Conservation (phyloP, 1,284 basidiomycete genomes). For the Ceratobasidium sp. region DNA sequence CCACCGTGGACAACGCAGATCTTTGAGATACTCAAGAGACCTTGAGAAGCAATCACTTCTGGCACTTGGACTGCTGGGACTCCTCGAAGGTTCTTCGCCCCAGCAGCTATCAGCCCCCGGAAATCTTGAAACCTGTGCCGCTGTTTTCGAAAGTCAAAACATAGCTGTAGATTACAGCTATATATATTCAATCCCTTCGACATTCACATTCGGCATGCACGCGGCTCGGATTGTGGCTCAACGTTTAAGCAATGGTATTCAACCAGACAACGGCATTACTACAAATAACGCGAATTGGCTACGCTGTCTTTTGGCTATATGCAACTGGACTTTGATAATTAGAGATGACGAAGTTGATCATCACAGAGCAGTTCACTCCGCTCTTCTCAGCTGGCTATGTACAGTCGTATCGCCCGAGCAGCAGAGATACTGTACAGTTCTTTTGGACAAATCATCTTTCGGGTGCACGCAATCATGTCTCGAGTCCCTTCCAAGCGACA, state of each 20-base stretch:
- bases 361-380: not conserved
- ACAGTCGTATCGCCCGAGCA: not conserved
- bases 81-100: not conserved
- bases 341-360: not conserved
- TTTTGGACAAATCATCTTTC: not conserved
- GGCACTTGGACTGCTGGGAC: not conserved
- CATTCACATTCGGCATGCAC: not conserved
- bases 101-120: not conserved
- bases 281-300: not conserved
- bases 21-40: not conserved
- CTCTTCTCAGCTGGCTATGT: not conserved
- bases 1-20: not conserved
- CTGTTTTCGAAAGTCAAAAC: not conserved
- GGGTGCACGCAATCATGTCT: slow-evolving; percentile 8
- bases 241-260: not conserved
- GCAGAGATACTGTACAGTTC: not conserved
- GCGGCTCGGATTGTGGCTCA: not conserved
- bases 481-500: not conserved
- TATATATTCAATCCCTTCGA: not conserved
- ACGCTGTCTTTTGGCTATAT: not conserved
- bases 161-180: no score
- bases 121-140: not conserved
- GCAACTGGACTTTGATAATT: not conserved
- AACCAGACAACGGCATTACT: no score
- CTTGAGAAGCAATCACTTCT: not conserved